Percentiles rank a stretch among this genome's conserved stretches.
Conservation (phyloP, 2,329 filamentous ascomycete genomes). For the Graphilbum sp. region DNA sequence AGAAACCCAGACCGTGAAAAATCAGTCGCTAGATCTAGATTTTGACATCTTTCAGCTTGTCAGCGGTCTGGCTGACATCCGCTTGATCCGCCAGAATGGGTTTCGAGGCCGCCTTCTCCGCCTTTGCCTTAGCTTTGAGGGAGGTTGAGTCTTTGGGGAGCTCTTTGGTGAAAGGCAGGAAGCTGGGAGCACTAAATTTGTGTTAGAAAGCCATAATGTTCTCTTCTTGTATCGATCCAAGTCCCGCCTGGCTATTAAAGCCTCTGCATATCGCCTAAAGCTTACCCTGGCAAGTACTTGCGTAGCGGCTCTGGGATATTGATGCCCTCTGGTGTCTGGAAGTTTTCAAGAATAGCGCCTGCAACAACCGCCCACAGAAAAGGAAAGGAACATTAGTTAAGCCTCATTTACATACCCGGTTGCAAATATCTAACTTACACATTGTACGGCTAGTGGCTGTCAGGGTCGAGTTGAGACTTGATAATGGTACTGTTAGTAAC, state of each 20-base stretch:
- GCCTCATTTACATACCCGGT: too few relatives aligned
- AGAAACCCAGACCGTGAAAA: too few relatives aligned
- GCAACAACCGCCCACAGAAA: too few relatives aligned
- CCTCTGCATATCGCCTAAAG: too few relatives aligned
- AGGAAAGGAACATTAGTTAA: too few relatives aligned
- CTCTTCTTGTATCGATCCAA: too few relatives aligned
- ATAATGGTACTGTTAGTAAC: background rate
- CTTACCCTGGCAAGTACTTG: conserved; percentile 67
- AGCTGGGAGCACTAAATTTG: conserved; percentile 46
- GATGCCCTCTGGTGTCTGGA: conserved; percentile 77
- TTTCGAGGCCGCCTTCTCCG: conserved; percentile 6
- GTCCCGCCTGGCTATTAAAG: too few relatives aligned
- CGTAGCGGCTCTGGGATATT: conserved; percentile 67
- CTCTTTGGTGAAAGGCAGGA: conserved; percentile 78
- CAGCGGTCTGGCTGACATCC: conserved; percentile 12
- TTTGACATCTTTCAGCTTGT: conserved; percentile 14
- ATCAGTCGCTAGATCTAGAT: conserved; percentile 9
- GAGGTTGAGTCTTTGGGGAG: conserved; percentile 47
- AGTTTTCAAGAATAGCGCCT: conserved; percentile 67
- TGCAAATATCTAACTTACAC: too few relatives aligned
- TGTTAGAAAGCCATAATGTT: background rate
- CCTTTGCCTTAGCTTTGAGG: conserved; percentile 11
- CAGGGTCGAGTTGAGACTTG: conserved; percentile 47
- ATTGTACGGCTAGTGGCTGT: conserved; percentile 31
- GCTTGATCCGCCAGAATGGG: background rate